Conservation (phyloP, 306 rosid species). For the Luffa aegyptiaca region DNA sequence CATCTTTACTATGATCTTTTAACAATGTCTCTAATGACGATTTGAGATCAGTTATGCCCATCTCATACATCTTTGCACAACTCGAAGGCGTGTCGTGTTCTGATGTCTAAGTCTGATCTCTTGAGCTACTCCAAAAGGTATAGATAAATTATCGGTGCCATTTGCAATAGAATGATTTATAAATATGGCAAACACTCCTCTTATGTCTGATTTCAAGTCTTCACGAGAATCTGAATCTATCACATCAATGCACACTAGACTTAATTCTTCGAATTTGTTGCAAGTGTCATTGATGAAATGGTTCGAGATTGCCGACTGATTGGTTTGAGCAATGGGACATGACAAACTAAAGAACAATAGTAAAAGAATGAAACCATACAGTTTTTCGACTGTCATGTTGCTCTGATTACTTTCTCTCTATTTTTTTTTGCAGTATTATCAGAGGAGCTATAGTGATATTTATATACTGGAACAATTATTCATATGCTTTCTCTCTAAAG, state of each 20-base stretch:
- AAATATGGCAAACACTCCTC: background rate
- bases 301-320: background rate
- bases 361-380: too few species aligned
- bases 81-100: background rate
- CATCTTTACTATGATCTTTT: background rate
- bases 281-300: background rate
- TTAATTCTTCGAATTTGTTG: background rate
- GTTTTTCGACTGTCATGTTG: too few species aligned
- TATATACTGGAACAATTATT: too few species aligned
- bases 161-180: background rate
- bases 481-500: too few species aligned
- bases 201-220: background rate
- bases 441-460: too few species aligned
- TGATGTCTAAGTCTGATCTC: background rate
- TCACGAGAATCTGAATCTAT: background rate
- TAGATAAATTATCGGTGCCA: background rate
- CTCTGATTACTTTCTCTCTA: too few species aligned
- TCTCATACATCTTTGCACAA: background rate
- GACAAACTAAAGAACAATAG: too few species aligned
- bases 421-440: too few species aligned
- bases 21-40: background rate
- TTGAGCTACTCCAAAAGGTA: background rate
- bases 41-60: background rate
- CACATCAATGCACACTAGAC: background rate
- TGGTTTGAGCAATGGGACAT: background rate